Conservation (phyloP, 2,329 filamentous ascomycete genomes). For the Phoma sp. region DNA sequence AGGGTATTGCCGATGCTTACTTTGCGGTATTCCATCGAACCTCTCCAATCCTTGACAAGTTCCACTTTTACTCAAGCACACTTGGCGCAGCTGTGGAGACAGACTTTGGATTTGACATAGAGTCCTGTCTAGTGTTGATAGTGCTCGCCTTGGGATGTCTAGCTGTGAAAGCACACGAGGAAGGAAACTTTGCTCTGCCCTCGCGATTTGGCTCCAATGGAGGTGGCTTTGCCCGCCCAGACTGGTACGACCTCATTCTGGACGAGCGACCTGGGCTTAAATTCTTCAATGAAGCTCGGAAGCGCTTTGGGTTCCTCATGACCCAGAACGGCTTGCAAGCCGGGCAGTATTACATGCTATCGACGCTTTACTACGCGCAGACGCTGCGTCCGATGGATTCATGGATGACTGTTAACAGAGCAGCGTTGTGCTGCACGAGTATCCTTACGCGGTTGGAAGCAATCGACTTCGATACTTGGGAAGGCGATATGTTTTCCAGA, state of each 20-base stretch:
- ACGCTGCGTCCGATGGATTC: constrained; percentile 60
- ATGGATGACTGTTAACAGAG: constrained; percentile 60
- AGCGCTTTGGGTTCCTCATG: constrained; percentile 59
- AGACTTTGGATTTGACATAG: constrained; percentile 59
- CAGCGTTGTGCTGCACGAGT: constrained; percentile 57
- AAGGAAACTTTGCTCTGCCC: constrained; percentile 55
- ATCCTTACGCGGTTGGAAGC: constrained; percentile 53
- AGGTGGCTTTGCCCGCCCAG: constrained; percentile 35
- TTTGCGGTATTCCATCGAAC: constrained; percentile 62
- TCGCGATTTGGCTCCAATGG: constrained; percentile 29
- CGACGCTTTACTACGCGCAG: constrained; percentile 60
- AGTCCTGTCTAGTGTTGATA: constrained; percentile 58
- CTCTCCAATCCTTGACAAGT: constrained; percentile 60
- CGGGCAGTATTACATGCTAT: constrained; percentile 60
- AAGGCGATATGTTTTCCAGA: constrained; percentile 62
- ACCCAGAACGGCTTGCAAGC: constrained; percentile 56
- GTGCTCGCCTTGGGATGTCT: constrained; percentile 60
- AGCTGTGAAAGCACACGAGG: constrained; percentile 56
- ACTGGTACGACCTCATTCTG: constrained; percentile 45
- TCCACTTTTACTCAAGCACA: constrained; percentile 58
- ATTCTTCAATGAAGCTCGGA: constrained; percentile 62
- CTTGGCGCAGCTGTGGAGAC: constrained; percentile 57
- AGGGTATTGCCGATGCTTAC: constrained; percentile 60
- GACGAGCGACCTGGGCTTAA: constrained; percentile 54
- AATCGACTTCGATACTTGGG: constrained; percentile 58